Evolutionary conservation across 768 basidiomycete genomes (phyloP).

Genomic region (Termitomyces eurrhizus): DNA sequence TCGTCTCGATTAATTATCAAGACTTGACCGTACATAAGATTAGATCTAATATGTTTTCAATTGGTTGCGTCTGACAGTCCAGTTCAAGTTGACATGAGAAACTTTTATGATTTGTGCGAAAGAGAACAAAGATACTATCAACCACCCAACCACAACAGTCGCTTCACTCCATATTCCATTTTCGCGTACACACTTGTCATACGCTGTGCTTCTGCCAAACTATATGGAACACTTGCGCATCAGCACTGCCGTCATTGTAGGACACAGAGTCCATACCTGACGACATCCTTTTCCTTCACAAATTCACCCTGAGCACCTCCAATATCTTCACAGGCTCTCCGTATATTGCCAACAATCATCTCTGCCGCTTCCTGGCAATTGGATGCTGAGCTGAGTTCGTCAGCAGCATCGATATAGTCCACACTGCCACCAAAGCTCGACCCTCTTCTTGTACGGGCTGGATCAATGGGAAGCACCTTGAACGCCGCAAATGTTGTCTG

Average conservation of each 20-base stretch:
- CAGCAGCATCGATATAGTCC: constrained; percentile 50
- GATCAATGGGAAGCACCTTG: constrained; percentile 75
- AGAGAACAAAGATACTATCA: constrained; percentile 19
- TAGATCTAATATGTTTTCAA: not conserved
- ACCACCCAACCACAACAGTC: constrained; percentile 83
- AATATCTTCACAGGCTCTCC: constrained; percentile 60
- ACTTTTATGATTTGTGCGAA: not conserved
- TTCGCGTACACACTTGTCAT: constrained; percentile 86
- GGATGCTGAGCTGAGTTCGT: constrained; percentile 55
- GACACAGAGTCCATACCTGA: constrained; percentile 52
- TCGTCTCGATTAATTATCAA: not conserved
- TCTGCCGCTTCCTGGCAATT: constrained; percentile 79
- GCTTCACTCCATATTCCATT: constrained; percentile 92
- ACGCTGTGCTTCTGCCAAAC: constrained; percentile 77
- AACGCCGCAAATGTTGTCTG: constrained; percentile 65
- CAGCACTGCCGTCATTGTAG: constrained; percentile 4
- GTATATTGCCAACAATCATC: constrained; percentile 68
- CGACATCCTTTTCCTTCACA: constrained; percentile 66
- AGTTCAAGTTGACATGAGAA: not conserved
- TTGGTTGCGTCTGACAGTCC: not conserved
- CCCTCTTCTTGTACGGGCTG: constrained; percentile 44
- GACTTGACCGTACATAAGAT: not conserved
- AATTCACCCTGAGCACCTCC: constrained; percentile 48
- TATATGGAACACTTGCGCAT: constrained; percentile 25
- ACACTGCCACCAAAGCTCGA: constrained; percentile 39